A percentile compares a stretch with the other conserved stretches of the same genome.
Evolutionary conservation across 345 rosid species (phyloP).

Genomic region (Salix exigua): DNA sequence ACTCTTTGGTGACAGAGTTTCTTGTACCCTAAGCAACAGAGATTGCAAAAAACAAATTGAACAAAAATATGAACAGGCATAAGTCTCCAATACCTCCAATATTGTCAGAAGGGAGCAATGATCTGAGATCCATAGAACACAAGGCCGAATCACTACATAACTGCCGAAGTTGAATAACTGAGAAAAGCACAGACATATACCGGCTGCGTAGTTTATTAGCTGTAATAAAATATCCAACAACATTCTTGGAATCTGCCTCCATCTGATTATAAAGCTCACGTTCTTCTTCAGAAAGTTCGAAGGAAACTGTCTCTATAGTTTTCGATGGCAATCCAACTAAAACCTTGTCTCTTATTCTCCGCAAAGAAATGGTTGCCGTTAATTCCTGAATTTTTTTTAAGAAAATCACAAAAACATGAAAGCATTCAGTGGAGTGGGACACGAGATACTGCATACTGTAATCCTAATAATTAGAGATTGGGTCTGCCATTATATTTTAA

Average conservation of each 20-base stretch:
- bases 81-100: constrained; percentile 56
- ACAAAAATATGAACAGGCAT: background rate
- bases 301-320: constrained; percentile 56
- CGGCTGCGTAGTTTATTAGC: constrained; percentile 45
- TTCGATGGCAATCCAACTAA: constrained; percentile 67
- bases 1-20: background rate
- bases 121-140: constrained; percentile 65
- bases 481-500: too few relatives aligned
- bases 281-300: constrained; percentile 73
- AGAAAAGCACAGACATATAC: constrained; percentile 66
- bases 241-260: constrained; percentile 68
- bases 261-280: constrained; percentile 70
- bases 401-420: too few relatives aligned
- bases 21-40: background rate
- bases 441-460: too few relatives aligned
- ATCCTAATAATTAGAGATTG: too few relatives aligned
- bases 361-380: constrained; percentile 71
- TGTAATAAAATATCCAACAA: constrained; percentile 50
- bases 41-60: background rate
- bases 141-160: constrained; percentile 62
- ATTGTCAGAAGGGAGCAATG: constrained; percentile 44
- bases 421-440: too few relatives aligned
- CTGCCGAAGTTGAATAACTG: constrained; percentile 80
- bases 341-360: constrained; percentile 77
- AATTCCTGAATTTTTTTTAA: constrained; percentile 41